A percentile compares a stretch with the other conserved stretches of the same genome.
Conservation (phyloP, 768 basidiomycete genomes). For the Ephemerocybe angulata region DNA sequence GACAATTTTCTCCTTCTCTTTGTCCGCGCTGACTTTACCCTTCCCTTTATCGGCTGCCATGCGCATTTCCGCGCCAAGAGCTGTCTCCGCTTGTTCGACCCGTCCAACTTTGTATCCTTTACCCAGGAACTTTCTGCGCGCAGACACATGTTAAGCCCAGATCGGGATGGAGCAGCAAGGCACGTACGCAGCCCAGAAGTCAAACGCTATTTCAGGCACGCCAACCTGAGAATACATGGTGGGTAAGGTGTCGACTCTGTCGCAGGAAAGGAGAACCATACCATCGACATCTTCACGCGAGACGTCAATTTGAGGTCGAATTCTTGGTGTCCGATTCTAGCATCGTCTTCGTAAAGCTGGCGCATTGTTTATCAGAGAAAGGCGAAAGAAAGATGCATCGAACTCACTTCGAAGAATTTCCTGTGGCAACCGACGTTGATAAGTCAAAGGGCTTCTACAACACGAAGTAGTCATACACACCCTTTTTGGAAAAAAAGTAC, state of each 20-base stretch:
- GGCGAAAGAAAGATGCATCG: neutral
- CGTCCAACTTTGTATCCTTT: constrained; percentile 94
- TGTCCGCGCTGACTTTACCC: constrained; percentile 56
- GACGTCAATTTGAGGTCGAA: constrained; percentile 92
- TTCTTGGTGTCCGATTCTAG: constrained; percentile 85
- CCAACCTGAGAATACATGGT: constrained; percentile 58
- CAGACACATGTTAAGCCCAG: constrained; percentile 1
- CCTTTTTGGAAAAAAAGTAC: constrained; percentile 99
- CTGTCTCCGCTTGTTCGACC: constrained; percentile 96
- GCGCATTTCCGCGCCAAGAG: constrained; percentile 95
- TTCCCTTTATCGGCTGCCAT: constrained; percentile 66
- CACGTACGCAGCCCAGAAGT: constrained; percentile 82
- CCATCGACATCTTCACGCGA: constrained; percentile 99
- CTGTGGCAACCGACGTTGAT: too few species aligned
- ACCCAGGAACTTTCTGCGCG: constrained; percentile 70
- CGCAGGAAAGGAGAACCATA: neutral
- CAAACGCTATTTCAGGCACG: constrained; percentile 91
- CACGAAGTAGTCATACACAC: constrained; percentile 32
- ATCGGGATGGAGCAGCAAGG: neutral
- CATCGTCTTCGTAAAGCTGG: constrained; percentile 94
- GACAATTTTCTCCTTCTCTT: constrained; percentile 83
- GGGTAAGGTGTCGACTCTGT: neutral
- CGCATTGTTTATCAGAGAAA: neutral
- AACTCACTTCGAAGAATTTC: constrained; percentile 73
- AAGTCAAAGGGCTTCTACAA: constrained; percentile 1